A percentile compares a stretch with the other conserved stretches of the same genome.
phyloP scores from a whole-genome alignment of 768 basidiomycete species.

The Termitomyces sp. region DNA sequence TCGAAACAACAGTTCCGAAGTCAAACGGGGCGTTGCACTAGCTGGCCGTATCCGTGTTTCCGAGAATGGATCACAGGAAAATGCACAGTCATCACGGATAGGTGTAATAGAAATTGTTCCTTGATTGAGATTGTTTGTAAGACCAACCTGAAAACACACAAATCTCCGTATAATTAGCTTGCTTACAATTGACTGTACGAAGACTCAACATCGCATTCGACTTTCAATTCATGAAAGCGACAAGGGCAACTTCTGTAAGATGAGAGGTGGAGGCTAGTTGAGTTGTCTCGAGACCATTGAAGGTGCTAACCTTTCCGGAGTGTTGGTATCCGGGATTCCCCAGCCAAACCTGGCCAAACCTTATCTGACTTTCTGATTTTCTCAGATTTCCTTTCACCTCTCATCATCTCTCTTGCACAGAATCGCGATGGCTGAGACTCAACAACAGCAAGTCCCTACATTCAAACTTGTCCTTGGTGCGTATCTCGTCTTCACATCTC shows the following conservation, averaged over 20 bases:
- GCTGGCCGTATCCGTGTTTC: not conserved
- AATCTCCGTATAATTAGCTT: not conserved
- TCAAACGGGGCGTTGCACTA: not conserved
- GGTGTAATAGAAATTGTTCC: not conserved
- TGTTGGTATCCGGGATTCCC: slow-evolving; percentile 27
- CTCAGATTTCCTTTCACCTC: slow-evolving; percentile 20
- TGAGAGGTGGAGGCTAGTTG: not conserved
- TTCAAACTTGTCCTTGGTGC: slow-evolving; percentile 99
- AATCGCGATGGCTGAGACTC: slow-evolving; percentile 13
- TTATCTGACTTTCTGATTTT: slow-evolving; percentile 29
- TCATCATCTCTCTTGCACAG: slow-evolving; percentile 9
- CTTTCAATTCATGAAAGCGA: not conserved
- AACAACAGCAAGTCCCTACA: slow-evolving; percentile 57
- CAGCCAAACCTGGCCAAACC: slow-evolving; percentile 28
- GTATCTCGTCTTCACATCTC: slow-evolving; percentile 20
- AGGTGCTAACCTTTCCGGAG: not conserved
- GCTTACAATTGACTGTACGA: not conserved
- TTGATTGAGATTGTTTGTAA: not conserved
- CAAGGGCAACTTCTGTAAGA: not conserved
- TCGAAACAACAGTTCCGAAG: not conserved
- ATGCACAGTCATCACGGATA: not conserved
- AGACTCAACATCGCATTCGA: not conserved
- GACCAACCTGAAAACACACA: not conserved
- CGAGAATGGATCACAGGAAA: not conserved
- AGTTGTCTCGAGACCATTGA: not conserved